Percentiles rank a stretch among this genome's conserved stretches.
phyloP scores from a whole-genome alignment of 179 eudicot genomes.

The Sideroxylon spinosum region DNA sequence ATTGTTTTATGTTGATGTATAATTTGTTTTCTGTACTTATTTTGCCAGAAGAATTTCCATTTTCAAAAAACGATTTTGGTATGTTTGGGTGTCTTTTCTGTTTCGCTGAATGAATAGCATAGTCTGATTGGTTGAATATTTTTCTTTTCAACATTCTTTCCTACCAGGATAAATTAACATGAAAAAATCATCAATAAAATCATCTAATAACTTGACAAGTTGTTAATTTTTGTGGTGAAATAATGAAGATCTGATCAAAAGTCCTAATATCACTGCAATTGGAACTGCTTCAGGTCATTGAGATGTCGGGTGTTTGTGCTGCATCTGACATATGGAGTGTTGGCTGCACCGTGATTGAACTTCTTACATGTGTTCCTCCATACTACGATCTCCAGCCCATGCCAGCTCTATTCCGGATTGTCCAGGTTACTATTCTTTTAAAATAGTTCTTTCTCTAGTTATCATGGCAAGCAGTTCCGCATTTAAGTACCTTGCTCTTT shows the following conservation, averaged over 20 bases:
- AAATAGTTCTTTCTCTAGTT: too few species aligned
- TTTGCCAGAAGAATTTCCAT: too few species aligned
- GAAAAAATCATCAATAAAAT: too few species aligned
- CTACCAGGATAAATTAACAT: too few species aligned
- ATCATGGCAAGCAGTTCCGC: too few species aligned
- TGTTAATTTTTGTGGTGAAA: not conserved
- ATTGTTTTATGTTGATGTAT: too few species aligned
- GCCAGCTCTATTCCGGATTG: conserved; percentile 99
- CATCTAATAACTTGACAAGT: not conserved
- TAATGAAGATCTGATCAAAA: not conserved
- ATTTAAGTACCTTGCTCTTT: not conserved
- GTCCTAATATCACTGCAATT: conserved; percentile 3
- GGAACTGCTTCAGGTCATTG: conserved; percentile 71
- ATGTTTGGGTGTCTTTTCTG: too few species aligned
- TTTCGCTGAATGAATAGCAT: too few species aligned
- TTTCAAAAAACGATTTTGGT: too few species aligned
- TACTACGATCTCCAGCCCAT: conserved; percentile 98
- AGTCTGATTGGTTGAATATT: too few species aligned
- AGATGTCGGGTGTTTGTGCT: conserved; percentile 99
- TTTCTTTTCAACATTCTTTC: too few species aligned
- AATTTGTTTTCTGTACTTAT: too few species aligned
- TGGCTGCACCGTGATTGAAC: conserved; percentile 99
- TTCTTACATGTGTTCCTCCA: conserved; percentile 96
- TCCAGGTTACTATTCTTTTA: conserved; percentile 51
- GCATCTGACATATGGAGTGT: conserved; percentile 99